These are phyloP conservation scores for Rhodotorula sp. DNA, from an alignment of 1,284 basidiomycete species.

Conservation along the genomic window DNA sequence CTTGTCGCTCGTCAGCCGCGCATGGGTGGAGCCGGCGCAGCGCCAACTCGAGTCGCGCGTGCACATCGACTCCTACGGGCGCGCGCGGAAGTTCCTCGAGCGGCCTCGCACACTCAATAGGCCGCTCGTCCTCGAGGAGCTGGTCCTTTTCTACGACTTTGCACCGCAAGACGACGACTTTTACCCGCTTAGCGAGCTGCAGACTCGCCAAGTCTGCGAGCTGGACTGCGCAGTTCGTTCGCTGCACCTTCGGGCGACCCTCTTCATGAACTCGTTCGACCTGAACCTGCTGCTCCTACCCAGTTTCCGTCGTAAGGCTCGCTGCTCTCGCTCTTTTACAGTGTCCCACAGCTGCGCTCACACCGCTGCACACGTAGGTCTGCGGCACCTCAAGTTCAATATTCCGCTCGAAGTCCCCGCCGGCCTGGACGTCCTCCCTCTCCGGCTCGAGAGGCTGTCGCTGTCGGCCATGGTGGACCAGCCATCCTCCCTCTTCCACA, in stretches of 20 bases:
- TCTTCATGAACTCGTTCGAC: slow-evolving; percentile 23
- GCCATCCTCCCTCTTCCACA: slow-evolving; percentile 1
- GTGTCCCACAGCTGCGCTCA: too few relatives aligned
- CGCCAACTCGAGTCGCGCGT: slow-evolving; percentile 19
- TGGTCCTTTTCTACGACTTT: slow-evolving; percentile 28
- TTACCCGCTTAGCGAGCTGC: slow-evolving; percentile 18
- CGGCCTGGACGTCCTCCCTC: not conserved
- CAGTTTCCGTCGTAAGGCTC: slow-evolving; percentile 5
- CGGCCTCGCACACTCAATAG: not conserved
- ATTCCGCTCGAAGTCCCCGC: slow-evolving; percentile 17
- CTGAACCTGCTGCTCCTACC: slow-evolving; percentile 8
- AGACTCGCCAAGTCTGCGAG: slow-evolving; percentile 7
- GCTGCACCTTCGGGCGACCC: slow-evolving; percentile 16
- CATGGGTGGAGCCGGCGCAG: slow-evolving; percentile 21
- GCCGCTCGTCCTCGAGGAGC: slow-evolving; percentile 19
- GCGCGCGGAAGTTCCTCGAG: slow-evolving; percentile 7
- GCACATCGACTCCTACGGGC: slow-evolving; percentile 18
- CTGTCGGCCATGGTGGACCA: slow-evolving; percentile 21
- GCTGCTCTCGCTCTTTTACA: too few relatives aligned
- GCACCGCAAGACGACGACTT: slow-evolving; percentile 19
- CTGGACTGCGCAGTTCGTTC: not conserved
- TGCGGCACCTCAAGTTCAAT: slow-evolving; percentile 18
- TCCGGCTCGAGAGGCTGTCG: slow-evolving; percentile 9
- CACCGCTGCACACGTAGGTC: not conserved
- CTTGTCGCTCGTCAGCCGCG: slow-evolving; percentile 7